Percentiles rank a stretch among this genome's conserved stretches.
phyloP scores from a whole-genome alignment of 139 green algal genomes.

The Volvox africanus region DNA sequence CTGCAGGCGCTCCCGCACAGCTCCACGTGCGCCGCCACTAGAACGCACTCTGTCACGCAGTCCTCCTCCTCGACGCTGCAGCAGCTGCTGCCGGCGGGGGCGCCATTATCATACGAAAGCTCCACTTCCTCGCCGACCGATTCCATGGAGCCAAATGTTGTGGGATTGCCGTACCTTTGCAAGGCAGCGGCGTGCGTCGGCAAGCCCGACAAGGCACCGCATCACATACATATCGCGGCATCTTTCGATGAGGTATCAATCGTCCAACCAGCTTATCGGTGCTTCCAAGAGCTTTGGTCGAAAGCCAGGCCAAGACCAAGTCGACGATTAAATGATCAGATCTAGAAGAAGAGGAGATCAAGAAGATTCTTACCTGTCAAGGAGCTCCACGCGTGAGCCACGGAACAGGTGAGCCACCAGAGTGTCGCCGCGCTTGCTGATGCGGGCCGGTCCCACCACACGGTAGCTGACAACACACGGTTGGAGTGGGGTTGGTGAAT shows the following conservation, averaged over 20 bases:
- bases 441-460: conserved; percentile 12
- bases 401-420: conserved; percentile 5
- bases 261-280: too few species aligned
- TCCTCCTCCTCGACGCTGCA: too few species aligned
- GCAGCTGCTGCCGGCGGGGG: not conserved
- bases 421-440: conserved; percentile 9
- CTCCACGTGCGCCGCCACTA: conserved; percentile 37
- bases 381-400: conserved; percentile 14
- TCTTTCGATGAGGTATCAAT: too few species aligned
- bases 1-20: conserved; percentile 29
- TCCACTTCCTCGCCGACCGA: not conserved
- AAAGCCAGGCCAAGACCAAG: too few species aligned
- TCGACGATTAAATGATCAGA: too few species aligned
- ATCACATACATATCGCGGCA: too few species aligned
- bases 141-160: not conserved
- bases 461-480: not conserved
- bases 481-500: not conserved
- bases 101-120: not conserved
- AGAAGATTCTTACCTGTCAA: conserved; percentile 2
- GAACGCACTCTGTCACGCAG: conserved; percentile 31
- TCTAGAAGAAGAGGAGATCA: too few species aligned
- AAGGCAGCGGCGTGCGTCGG: too few species aligned
- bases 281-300: too few species aligned
- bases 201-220: too few species aligned
- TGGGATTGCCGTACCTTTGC: conserved; percentile 23